Base-by-base conservation (phyloP, 768 basidiomycete species). In the Lepiota venenata region DNA sequence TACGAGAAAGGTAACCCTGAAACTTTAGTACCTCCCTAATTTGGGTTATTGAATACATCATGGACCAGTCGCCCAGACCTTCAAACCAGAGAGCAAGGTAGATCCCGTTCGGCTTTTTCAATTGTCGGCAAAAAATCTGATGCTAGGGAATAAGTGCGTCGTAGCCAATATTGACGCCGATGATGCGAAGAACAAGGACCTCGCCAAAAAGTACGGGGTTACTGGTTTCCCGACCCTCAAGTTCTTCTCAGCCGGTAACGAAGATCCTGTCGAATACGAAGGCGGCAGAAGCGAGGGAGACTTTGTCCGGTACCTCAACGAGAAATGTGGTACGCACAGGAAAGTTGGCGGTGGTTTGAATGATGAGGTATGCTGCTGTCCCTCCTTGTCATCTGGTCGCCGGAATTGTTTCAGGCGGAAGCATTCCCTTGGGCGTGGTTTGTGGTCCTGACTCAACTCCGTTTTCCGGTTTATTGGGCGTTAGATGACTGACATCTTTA, bases 91-190 rank as follows among this genome's bases (percentile, higher is more conserved):
- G 69, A 73, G 76, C 51, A 78, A 88, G 64, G 91, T 93, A 67
- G 57, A 82, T 58, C 27, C 57, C 7, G n/a, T n/a, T 9, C 36
- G n/a, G 8, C 37, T 49, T 41, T 15, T 3, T 35, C 27, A 43
- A 41, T 53, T 42, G 10, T 25, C 27, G 6, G 21, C 20, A 11
- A 36, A 38, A 29, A 56, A 44, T 45, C 43, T 50, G 8, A 16
- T 12, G 21, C 37, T 10, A 45, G 25, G 60, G 47, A 63, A n/a
- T 43, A 93, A n/a, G 91, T 94, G 92, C 65, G 71, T 96, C 52
- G 82, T 99, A 52, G 94, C 93, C 25, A 93, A 96, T 69, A 71
- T 98, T 56, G 86, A 98, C 69, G 93, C 88, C 18, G 93, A 98
- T 67, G 88, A 89, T 37, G 77, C 84, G 57, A 76, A 76, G 67